A percentile compares a stretch with the other conserved stretches of the same genome.
These are phyloP conservation scores for Rhodomyrtus psidioides DNA, from an alignment of 441 rosid species.

Conservation along the genomic window DNA sequence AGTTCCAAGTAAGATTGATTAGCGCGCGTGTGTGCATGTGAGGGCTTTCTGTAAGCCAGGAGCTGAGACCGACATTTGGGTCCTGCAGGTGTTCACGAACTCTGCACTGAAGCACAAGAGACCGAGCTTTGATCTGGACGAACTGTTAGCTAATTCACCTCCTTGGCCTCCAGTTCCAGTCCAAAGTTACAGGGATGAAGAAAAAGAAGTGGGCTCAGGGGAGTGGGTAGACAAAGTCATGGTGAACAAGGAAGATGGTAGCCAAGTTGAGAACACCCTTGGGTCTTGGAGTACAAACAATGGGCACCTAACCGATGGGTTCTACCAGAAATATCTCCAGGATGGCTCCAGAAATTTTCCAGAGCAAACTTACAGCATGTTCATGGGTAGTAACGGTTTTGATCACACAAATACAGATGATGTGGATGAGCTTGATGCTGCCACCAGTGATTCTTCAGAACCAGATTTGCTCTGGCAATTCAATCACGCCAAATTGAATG, in stretches of 20 bases:
- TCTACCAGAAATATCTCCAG: conserved; percentile 57
- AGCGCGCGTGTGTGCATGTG: not conserved
- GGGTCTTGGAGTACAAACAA: conserved; percentile 52
- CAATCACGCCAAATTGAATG: conserved; percentile 54
- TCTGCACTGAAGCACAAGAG: conserved; percentile 43
- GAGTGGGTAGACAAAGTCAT: conserved; percentile 97
- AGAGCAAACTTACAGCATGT: conserved; percentile 58
- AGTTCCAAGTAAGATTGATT: not conserved
- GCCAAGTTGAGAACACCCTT: conserved; percentile 42
- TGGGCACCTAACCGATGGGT: conserved; percentile 39
- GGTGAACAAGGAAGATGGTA: conserved; percentile 83
- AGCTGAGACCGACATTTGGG: not conserved
- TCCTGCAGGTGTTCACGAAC: conserved; percentile 40
- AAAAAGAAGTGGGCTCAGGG: conserved; percentile 53
- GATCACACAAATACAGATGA: conserved; percentile 27
- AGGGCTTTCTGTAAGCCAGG: not conserved
- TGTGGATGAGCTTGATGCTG: conserved; percentile 75
- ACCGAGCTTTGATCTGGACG: conserved; percentile 80
- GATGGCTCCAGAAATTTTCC: conserved; percentile 58
- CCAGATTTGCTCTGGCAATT: conserved; percentile 88
- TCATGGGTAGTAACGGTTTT: conserved; percentile 40
- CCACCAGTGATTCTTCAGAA: conserved; percentile 88
- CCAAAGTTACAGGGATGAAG: conserved; percentile 64
- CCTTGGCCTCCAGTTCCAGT: conserved; percentile 86
- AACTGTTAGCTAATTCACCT: conserved; percentile 78